Evolutionary conservation across 352 stramenopile genomes (phyloP), one percentile per base, ranked within the genome.

Genomic region (Globisporangium nunn): DNA sequence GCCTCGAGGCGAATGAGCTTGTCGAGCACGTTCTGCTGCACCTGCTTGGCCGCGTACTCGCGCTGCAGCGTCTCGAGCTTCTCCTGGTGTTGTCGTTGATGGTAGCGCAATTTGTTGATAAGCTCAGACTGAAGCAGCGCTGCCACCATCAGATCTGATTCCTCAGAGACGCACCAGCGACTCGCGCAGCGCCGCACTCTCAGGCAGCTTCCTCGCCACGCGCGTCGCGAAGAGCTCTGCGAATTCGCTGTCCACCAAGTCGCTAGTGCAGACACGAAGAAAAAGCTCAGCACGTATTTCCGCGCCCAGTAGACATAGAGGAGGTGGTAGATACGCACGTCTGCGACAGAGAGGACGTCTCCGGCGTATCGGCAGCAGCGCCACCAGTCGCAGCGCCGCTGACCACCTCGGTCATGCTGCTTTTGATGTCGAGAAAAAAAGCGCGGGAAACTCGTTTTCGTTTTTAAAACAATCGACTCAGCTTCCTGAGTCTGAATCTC

Each of bases 11-110:
- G 74, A n/a, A 77, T 66, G 60, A 91, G 65, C 60, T 82, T 81
- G 48, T 89, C 79, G 63, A 91, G 61, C 40, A 91, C 49, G 58
- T 88, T 89, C 52, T 91, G 81, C 44, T 81, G 72, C 48, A 75
- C 67, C 55, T 91, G 81, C 53, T 87, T 83, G 37, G 68, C 54
- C 37, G 88, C 63, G 29, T 84, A 82, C 46, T 77, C 69, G 30
- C 72, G 63, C 58, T 89, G 74, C 41, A 85, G 61, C 23, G 44
- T 37, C 28, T 72, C 69, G 31, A 89, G 55, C 50, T 67, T 64
- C 3, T 56, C 58, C 81, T 91, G 52, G 37, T 8, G 18, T 7
- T 12, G 4, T 33, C 43, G 43, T 4, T 1, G n/a, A 31, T 23
- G 4, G 23, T 10, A n/a, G 3, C 28, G 12, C 30, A 41, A 18